phyloP scores from a whole-genome alignment of 2,329 filamentous ascomycete species.

The Tetracladium maxilliforme region DNA sequence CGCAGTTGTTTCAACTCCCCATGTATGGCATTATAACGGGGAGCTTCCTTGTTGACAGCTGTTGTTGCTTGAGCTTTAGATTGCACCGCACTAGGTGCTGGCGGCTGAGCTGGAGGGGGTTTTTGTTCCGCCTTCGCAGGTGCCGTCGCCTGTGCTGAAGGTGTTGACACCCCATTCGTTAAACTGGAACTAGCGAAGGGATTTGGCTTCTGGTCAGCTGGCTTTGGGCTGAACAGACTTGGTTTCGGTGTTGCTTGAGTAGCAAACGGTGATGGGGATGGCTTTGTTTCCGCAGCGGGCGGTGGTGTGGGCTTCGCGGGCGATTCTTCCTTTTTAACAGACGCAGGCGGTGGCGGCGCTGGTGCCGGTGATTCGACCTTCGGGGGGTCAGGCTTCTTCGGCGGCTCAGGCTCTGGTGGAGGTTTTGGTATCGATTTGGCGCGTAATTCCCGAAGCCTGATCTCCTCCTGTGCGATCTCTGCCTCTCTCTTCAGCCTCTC shows the following conservation, averaged over 20 bases:
- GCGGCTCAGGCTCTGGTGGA: slow-evolving; percentile 18
- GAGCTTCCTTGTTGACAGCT: slow-evolving; percentile 12
- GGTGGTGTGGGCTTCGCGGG: too few relatives aligned
- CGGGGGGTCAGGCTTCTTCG: too few relatives aligned
- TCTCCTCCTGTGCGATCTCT: slow-evolving; percentile 28
- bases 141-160: neutral
- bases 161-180: too few relatives aligned
- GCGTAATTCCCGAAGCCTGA: slow-evolving; percentile 25
- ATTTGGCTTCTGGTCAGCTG: too few relatives aligned
- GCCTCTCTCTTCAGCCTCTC: slow-evolving; percentile 35
- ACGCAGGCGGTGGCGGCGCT: too few relatives aligned
- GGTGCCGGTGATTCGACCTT: too few relatives aligned
- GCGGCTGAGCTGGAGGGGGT: neutral
- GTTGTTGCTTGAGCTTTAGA: slow-evolving; percentile 2
- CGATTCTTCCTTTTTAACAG: too few relatives aligned
- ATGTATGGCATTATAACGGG: slow-evolving; percentile 43
- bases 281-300: neutral
- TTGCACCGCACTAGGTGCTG: neutral
- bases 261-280: too few relatives aligned
- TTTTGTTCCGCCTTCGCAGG: neutral
- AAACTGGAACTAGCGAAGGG: too few relatives aligned
- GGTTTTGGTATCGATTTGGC: slow-evolving; percentile 28
- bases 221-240: too few relatives aligned
- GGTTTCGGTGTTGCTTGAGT: too few relatives aligned
- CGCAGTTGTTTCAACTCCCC: slow-evolving; percentile 48